Percentiles rank a stretch among this genome's conserved stretches.
Evolutionary conservation across 208 protist species (phyloP).

Genomic region (Wallacemonas rigidus): DNA sequence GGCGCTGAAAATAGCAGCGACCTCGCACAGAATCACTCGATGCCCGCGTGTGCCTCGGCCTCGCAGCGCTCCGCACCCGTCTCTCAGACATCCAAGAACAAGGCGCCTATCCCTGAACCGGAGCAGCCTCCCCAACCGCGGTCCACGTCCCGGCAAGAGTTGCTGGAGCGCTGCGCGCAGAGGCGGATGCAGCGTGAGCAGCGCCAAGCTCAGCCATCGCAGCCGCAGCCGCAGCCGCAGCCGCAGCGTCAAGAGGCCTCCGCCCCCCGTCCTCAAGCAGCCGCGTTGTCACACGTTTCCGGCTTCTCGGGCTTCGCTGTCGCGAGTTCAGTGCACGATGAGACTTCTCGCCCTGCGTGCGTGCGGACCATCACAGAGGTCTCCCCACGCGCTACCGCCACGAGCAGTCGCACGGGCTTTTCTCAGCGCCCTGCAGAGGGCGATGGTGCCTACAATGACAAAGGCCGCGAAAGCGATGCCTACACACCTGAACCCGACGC

Average conservation of each 20-base stretch:
- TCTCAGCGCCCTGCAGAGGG: too few relatives aligned
- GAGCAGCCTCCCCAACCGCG: background rate
- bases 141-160: background rate
- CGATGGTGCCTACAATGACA: too few relatives aligned
- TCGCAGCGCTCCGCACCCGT: background rate
- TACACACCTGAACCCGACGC: too few relatives aligned
- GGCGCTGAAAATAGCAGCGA: background rate
- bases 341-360: background rate
- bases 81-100: background rate
- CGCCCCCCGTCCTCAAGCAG: background rate
- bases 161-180: slow-evolving; percentile 18
- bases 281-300: background rate
- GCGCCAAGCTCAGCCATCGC: slow-evolving; percentile 14
- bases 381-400: background rate
- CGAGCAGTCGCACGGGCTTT: too few relatives aligned
- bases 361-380: background rate
- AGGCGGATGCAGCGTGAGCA: slow-evolving; percentile 11
- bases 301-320: slow-evolving; percentile 8
- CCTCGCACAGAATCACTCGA: background rate
- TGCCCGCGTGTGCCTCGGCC: background rate
- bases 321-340: too few relatives aligned
- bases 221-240: slow-evolving; percentile 8
- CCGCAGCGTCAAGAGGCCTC: background rate
- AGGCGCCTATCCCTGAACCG: background rate
- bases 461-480: too few relatives aligned